Conservation (phyloP, 2,329 filamentous ascomycete species). For the Trichophyton simii region DNA sequence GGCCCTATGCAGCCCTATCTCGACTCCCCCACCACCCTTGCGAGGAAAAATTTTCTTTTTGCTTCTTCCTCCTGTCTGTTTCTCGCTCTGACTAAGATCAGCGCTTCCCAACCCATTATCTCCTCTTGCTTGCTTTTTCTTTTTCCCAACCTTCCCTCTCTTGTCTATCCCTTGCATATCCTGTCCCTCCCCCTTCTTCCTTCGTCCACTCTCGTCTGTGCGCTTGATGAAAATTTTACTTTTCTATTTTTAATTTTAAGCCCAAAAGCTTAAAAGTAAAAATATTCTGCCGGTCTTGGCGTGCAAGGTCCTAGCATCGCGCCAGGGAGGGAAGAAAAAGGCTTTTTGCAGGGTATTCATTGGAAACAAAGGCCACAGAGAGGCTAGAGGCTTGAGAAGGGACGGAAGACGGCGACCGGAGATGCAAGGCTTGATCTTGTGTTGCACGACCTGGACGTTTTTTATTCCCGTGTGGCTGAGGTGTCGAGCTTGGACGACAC, state of each 20-base stretch:
- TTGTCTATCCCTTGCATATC: not conserved
- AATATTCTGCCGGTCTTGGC: slow-evolving; percentile 1
- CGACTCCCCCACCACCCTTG: not conserved
- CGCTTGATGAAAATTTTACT: not conserved
- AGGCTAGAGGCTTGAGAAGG: not conserved
- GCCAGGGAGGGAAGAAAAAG: not conserved
- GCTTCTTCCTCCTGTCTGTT: not conserved
- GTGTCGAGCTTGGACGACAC: not conserved
- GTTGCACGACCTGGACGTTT: no score
- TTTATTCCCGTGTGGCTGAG: not conserved
- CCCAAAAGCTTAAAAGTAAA: not conserved
- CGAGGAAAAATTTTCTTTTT: not conserved
- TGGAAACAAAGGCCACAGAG: not conserved
- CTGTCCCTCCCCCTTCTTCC: not conserved
- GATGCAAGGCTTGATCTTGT: not conserved
- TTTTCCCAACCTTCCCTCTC: not conserved
- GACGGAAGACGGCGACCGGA: not conserved
- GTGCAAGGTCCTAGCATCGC: not conserved
- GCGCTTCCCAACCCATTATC: not conserved
- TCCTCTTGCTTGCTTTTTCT: no score
- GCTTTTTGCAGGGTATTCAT: no score
- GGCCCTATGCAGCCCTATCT: not conserved
- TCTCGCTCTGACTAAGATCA: not conserved
- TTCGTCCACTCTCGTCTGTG: not conserved
- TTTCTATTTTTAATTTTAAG: slow-evolving; percentile 4